These are phyloP conservation scores for Aureobasidium namibiae DNA, from an alignment of 2,329 filamentous ascomycete genomes.

Conservation along the genomic window DNA sequence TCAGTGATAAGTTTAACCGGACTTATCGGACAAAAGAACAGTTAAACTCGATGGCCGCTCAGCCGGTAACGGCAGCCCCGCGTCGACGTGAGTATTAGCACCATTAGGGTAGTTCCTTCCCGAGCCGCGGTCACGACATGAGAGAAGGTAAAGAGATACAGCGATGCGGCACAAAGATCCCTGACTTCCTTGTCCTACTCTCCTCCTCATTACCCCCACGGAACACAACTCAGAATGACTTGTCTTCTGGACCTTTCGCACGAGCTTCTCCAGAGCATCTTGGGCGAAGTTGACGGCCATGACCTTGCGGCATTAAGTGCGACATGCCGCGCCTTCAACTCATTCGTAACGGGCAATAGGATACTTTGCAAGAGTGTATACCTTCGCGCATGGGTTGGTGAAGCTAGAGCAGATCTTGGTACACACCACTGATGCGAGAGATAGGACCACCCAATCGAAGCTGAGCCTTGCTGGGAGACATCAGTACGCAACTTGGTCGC, in stretches of 20 bases:
- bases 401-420: conserved; percentile 13
- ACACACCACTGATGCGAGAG: background rate
- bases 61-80: too few relatives aligned
- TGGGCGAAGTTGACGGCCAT: conserved; percentile 46
- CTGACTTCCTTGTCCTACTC: background rate
- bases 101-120: too few relatives aligned
- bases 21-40: too few relatives aligned
- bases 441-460: conserved; percentile 9
- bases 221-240: conserved; percentile 21
- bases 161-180: background rate
- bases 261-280: conserved; percentile 56
- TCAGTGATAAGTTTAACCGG: too few relatives aligned
- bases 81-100: too few relatives aligned
- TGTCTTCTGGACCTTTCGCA: conserved; percentile 44
- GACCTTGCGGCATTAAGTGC: conserved; percentile 48
- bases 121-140: conserved; percentile 3
- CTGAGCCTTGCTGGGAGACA: conserved; percentile 29
- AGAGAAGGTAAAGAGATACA: background rate
- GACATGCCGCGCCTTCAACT: conserved; percentile 46
- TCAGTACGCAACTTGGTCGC: conserved; percentile 28
- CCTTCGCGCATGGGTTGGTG: conserved; percentile 26
- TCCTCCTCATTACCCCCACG: too few relatives aligned
- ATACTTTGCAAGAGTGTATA: conserved; percentile 57
- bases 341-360: conserved; percentile 49
- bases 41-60: too few relatives aligned